Evolutionary conservation across 768 basidiomycete species (phyloP).

Genomic region (Boletus eberwhitei): DNA sequence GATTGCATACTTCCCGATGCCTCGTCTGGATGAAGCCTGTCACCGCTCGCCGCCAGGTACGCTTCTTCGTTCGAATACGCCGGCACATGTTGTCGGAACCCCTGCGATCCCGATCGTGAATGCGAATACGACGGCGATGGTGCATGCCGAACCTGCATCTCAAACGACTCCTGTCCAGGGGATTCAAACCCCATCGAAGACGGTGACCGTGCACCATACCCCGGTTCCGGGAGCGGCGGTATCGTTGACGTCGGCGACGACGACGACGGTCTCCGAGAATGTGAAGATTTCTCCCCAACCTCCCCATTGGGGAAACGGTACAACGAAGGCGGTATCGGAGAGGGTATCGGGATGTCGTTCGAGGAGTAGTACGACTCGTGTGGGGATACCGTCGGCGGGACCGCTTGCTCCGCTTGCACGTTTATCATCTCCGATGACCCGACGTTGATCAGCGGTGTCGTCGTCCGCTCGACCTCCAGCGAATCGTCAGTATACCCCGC

Average conservation of each 20-base stretch:
- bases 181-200: background rate
- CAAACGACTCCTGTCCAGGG: conserved; percentile 28
- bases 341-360: conserved; percentile 48
- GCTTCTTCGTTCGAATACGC: background rate
- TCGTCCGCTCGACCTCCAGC: background rate
- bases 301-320: conserved; percentile 47
- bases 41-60: background rate
- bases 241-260: conserved; percentile 7
- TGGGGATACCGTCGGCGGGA: conserved; percentile 41
- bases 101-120: conserved; percentile 8
- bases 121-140: background rate
- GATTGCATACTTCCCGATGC: conserved; percentile 13
- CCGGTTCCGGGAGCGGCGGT: conserved; percentile 1
- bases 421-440: conserved; percentile 10
- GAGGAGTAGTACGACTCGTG: conserved; percentile 60
- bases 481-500: background rate
- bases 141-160: conserved; percentile 38
- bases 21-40: background rate
- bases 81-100: background rate
- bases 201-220: background rate
- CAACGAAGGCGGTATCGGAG: conserved; percentile 53
- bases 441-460: conserved; percentile 8
- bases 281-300: conserved; percentile 34
- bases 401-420: conserved; percentile 23
- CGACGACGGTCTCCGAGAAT: background rate